These are phyloP conservation scores for Pseudozyma tsukubaensis DNA, from an alignment of 1,284 basidiomycete genomes.

Conservation along the genomic window DNA sequence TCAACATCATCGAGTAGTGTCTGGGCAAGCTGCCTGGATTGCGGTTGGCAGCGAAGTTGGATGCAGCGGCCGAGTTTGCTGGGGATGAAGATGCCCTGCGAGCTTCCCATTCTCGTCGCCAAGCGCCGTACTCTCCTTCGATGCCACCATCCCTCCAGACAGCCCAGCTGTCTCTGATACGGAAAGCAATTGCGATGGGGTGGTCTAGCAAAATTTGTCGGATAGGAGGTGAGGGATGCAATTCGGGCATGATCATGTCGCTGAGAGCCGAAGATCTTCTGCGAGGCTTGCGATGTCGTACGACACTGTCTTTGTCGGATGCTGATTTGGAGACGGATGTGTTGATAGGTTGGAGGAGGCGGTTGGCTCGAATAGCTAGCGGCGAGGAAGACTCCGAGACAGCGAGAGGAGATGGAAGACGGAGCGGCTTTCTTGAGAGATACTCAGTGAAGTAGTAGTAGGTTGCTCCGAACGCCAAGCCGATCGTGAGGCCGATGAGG, in stretches of 20 bases:
- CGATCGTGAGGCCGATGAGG: slow-evolving; percentile 78
- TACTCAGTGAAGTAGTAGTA: slow-evolving; percentile 77
- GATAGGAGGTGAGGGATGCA: slow-evolving; percentile 54
- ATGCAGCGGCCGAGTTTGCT: not conserved
- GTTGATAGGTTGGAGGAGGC: slow-evolving; percentile 27
- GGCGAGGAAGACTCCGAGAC: slow-evolving; percentile 41
- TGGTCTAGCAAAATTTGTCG: slow-evolving; percentile 74
- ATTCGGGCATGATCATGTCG: slow-evolving; percentile 34
- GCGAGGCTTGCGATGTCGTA: slow-evolving; percentile 24
- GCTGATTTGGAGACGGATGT: slow-evolving; percentile 12
- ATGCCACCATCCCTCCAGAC: slow-evolving; percentile 79
- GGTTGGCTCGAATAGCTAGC: slow-evolving; percentile 22
- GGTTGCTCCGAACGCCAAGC: slow-evolving; percentile 73
- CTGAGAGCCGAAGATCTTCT: slow-evolving; percentile 27
- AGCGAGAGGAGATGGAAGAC: slow-evolving; percentile 40
- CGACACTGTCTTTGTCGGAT: not conserved
- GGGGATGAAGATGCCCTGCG: slow-evolving; percentile 54
- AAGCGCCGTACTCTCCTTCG: slow-evolving; percentile 76
- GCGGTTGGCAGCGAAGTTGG: slow-evolving; percentile 34
- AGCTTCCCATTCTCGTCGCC: slow-evolving; percentile 73
- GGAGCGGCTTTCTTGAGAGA: slow-evolving; percentile 70
- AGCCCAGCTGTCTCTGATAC: slow-evolving; percentile 82
- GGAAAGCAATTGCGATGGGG: slow-evolving; percentile 76
- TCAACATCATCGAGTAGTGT: slow-evolving; percentile 72
- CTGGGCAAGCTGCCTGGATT: slow-evolving; percentile 27